Evolutionary conservation across 1,284 basidiomycete genomes (phyloP).

Genomic region (Puccinia triticina): DNA sequence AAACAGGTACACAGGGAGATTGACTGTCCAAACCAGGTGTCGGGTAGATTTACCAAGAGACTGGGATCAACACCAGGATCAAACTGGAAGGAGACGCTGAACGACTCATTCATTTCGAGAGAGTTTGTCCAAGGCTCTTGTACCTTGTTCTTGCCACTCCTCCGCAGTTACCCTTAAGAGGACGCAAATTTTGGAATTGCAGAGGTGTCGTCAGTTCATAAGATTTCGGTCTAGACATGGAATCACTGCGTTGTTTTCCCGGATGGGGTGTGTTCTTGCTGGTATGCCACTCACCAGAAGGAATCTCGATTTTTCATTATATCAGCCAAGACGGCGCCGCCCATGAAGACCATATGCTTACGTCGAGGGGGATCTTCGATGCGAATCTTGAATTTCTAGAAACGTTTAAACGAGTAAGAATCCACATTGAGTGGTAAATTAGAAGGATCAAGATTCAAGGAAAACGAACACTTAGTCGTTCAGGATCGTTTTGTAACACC

Average conservation of each 20-base stretch:
- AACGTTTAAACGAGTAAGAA: slow-evolving; percentile 32
- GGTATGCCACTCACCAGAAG: slow-evolving; percentile 68
- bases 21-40: not conserved
- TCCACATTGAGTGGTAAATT: not conserved
- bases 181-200: not conserved
- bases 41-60: not conserved
- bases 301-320: slow-evolving; percentile 95
- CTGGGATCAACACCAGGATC: not conserved
- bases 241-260: not conserved
- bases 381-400: slow-evolving; percentile 96
- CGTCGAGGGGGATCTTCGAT: slow-evolving; percentile 97
- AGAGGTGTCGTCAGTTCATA: not conserved
- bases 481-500: slow-evolving; percentile 81
- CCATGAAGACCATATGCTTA: slow-evolving; percentile 99
- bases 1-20: slow-evolving; percentile 7
- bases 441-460: not conserved
- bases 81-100: not conserved
- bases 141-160: slow-evolving; percentile 90
- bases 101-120: slow-evolving; percentile 52
- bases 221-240: not conserved
- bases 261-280: not conserved
- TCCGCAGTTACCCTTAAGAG: slow-evolving; percentile 72
- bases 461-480: slow-evolving; percentile 77
- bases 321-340: slow-evolving; percentile 79
- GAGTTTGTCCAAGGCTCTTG: slow-evolving; percentile 79